Evolutionary conservation across 169 alveolate species (phyloP).

Genomic region (Perkinsus olseni): DNA sequence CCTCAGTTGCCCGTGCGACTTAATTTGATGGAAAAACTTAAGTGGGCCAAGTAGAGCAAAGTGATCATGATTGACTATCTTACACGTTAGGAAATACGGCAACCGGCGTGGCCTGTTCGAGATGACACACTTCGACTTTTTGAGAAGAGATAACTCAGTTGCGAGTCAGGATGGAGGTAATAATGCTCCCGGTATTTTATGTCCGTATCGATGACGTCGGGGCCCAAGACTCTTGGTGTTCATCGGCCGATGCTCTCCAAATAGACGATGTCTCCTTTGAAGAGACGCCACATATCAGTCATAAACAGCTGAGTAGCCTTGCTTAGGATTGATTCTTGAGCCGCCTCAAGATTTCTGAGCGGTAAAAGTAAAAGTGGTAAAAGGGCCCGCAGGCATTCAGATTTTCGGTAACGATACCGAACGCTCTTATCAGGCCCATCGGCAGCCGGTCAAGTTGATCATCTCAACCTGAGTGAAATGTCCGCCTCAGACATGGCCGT

Average conservation of each 20-base stretch:
- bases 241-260: too few relatives aligned
- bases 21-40: not conserved
- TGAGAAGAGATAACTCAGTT: not conserved
- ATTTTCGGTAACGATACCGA: too few relatives aligned
- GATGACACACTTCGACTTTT: not conserved
- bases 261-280: too few relatives aligned
- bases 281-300: too few relatives aligned
- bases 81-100: not conserved
- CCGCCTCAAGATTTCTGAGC: not conserved
- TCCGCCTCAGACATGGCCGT: not conserved
- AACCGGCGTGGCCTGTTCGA: not conserved
- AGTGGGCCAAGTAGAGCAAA: not conserved
- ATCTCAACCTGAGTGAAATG: not conserved
- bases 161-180: not conserved
- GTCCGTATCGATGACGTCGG: too few relatives aligned
- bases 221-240: too few relatives aligned
- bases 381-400: too few relatives aligned
- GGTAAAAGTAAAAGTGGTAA: not conserved
- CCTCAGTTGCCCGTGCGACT: not conserved
- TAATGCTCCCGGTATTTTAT: too few relatives aligned
- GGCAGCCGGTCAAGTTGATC: not conserved
- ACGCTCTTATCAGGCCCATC: not conserved
- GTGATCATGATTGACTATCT: not conserved
- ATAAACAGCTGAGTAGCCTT: too few relatives aligned
- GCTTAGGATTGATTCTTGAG: not conserved